A percentile compares a stretch with the other conserved stretches of the same genome.
phyloP scores from a whole-genome alignment of 805 yeast species.

The Sungouiozyma intestinalis region DNA sequence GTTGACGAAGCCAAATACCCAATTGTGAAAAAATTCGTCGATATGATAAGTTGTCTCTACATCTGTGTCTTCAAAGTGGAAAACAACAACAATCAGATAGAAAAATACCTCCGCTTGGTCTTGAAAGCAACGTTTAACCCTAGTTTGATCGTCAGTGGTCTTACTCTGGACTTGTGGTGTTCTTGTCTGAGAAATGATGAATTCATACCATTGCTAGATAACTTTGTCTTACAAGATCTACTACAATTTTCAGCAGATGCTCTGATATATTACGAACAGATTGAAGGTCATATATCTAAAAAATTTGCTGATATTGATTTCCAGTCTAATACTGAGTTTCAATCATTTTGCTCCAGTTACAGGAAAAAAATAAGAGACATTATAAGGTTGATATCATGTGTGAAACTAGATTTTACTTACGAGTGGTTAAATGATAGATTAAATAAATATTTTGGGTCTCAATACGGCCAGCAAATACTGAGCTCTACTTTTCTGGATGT shows the following conservation, averaged over 20 bases:
- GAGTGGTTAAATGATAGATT: conserved; percentile 71
- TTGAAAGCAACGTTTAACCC: conserved; percentile 74
- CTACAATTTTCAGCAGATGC: conserved; percentile 71
- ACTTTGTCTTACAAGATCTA: conserved; percentile 47
- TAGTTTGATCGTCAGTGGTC: conserved; percentile 80
- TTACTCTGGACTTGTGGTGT: conserved; percentile 92
- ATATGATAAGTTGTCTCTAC: conserved; percentile 49
- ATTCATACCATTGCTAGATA: conserved; percentile 38
- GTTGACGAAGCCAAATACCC: conserved; percentile 75
- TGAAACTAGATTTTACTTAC: conserved; percentile 71
- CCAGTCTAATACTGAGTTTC: conserved; percentile 73
- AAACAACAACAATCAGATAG: conserved; percentile 42
- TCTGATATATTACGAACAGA: conserved; percentile 60
- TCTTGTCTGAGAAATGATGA: conserved; percentile 76
- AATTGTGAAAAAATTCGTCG: conserved; percentile 79
- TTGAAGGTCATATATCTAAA: conserved; percentile 53
- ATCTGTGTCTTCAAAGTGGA: conserved; percentile 49
- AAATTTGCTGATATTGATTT: conserved; percentile 75
- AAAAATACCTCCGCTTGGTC: conserved; percentile 61
- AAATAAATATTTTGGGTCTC: conserved; percentile 60
- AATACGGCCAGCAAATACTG: conserved; percentile 55
- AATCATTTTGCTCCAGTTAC: conserved; percentile 67
- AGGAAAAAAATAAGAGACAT: conserved; percentile 83
- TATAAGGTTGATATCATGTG: conserved; percentile 77
- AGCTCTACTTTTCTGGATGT: conserved; percentile 43